Percentiles rank a stretch among this genome's conserved stretches.
phyloP scores from a whole-genome alignment of 495 filamentous ascomycete species.

The Aspergillus funiculosus region DNA sequence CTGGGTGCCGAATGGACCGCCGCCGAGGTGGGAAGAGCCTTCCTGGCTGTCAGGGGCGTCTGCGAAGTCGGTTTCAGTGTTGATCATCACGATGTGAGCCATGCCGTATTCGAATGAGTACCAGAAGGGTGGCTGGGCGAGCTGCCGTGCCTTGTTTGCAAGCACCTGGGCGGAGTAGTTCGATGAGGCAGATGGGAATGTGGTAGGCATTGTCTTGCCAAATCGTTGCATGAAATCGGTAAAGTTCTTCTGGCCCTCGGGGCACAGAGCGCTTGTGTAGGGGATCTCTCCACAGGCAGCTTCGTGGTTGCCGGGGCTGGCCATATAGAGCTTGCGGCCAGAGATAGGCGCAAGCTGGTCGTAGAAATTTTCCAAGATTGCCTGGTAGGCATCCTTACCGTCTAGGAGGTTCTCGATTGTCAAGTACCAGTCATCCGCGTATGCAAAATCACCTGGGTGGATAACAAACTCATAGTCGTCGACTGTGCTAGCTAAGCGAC shows the following conservation, averaged over 20 bases:
- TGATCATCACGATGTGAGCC: constrained; percentile 51
- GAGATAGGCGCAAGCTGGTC: constrained; percentile 43
- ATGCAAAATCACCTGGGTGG: constrained; percentile 52
- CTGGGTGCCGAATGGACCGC: constrained; percentile 46
- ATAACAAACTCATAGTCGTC: constrained; percentile 56
- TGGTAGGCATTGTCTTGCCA: constrained; percentile 43
- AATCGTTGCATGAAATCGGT: constrained; percentile 55
- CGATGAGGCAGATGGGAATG: constrained; percentile 42
- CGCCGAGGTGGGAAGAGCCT: constrained; percentile 41
- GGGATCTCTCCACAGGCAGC: constrained; percentile 46
- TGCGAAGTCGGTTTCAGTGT: constrained; percentile 53
- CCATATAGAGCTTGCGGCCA: constrained; percentile 47
- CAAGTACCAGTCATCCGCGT: constrained; percentile 49
- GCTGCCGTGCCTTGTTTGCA: constrained; percentile 42
- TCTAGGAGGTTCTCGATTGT: constrained; percentile 33
- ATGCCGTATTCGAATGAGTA: constrained; percentile 61
- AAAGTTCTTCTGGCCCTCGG: constrained; percentile 54
- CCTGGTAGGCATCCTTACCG: constrained; percentile 45
- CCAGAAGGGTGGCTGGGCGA: constrained; percentile 58
- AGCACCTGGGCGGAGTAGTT: constrained; percentile 41
- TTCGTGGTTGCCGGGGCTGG: constrained; percentile 52
- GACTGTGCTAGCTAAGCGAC: constrained; percentile 47
- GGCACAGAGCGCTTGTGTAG: constrained; percentile 41
- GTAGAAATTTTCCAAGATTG: constrained; percentile 52
- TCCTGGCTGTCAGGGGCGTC: constrained; percentile 39